Evolutionary conservation across 257 asterid species (phyloP), one percentile per base, ranked within the genome.

Genomic region (Lithospermum erythrorhizon): DNA sequence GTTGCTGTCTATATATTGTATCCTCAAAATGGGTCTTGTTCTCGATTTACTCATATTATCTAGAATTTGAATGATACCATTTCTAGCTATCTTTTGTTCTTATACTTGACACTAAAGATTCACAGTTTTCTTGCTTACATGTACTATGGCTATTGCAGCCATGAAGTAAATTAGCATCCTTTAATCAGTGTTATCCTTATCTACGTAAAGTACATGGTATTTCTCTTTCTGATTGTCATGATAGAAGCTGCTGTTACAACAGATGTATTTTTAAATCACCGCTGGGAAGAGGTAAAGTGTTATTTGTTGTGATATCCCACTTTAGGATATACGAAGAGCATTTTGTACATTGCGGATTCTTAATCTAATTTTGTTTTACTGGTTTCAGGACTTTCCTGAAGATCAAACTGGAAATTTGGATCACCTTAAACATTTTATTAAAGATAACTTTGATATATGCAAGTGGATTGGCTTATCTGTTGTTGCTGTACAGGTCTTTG

Each of bases 261-360:
- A 61, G 96, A 88, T 77, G 80, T 91, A 35, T 74, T 88, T 76
- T 62, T 88, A 55, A 88, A 91, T 83, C 81, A 56, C 67, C 57
- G 80, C 64, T 91, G 98, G 98, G 83, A 82, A 73, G 95, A 88
- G 93, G 98, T 91, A 78, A 62, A 8, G 21, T 53, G 57, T 0
- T 16, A 14, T 29, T 21, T 19, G 29, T 37, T 24, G n/a, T 52
- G 37, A 7, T 48, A 10, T 35, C 10, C 48, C 51, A 35, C 23
- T n/a, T 25, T 55, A 16, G 23, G 4, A 62, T 17, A 35, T 32
- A 35, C 47, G 14, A 20, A 53, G 18, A 14, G 17, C 15, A 55
- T 35, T 71, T 51, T n/a, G 64, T 61, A 49, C 37, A 29, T 25
- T 27, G 51, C 56, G 25, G 22, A 17, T 11, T 57, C 61, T 68